phyloP scores from a whole-genome alignment of 768 basidiomycete species.

The Lentinula aciculospora region DNA sequence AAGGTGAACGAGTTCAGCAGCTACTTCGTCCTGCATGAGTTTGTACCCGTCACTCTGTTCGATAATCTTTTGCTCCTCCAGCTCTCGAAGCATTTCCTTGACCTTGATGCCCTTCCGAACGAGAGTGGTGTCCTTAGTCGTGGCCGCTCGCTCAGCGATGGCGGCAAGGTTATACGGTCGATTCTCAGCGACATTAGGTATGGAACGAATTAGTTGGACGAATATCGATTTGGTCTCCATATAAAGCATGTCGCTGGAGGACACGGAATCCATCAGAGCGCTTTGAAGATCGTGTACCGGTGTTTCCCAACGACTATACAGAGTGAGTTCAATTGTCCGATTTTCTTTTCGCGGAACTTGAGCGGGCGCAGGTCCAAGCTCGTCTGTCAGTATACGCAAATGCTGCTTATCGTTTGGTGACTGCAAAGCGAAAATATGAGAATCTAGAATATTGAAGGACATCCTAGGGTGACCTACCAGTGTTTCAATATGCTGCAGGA shows the following conservation, averaged over 20 bases:
- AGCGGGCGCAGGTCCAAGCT: constrained; percentile 86
- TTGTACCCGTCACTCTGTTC: constrained; percentile 80
- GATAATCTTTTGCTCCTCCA: constrained; percentile 86
- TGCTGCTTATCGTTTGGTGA: constrained; percentile 98
- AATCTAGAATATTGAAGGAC: background rate
- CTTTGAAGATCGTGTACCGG: constrained; percentile 97
- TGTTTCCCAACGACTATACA: constrained; percentile 99
- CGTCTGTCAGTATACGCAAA: constrained; percentile 92
- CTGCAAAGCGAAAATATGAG: constrained; percentile 31
- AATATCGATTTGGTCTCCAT: constrained; percentile 99
- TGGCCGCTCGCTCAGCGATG: constrained; percentile 93
- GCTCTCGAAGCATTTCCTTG: constrained; percentile 96
- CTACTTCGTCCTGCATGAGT: constrained; percentile 97
- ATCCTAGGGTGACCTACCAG: constrained; percentile 51
- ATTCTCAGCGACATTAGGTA: constrained; percentile 79
- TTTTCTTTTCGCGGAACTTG: constrained; percentile 99
- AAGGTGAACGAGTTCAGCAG: constrained; percentile 90
- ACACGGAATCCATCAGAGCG: constrained; percentile 94
- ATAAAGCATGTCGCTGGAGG: constrained; percentile 97
- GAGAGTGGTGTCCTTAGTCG: constrained; percentile 93
- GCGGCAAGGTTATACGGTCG: constrained; percentile 84
- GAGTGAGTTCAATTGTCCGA: constrained; percentile 80
- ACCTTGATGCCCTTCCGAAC: constrained; percentile 99
- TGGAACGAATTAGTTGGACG: constrained; percentile 93
- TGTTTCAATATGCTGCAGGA: constrained; percentile 91